Evolutionary conservation across 331 rosid species (phyloP).

Genomic region (Spiraea crenata): DNA sequence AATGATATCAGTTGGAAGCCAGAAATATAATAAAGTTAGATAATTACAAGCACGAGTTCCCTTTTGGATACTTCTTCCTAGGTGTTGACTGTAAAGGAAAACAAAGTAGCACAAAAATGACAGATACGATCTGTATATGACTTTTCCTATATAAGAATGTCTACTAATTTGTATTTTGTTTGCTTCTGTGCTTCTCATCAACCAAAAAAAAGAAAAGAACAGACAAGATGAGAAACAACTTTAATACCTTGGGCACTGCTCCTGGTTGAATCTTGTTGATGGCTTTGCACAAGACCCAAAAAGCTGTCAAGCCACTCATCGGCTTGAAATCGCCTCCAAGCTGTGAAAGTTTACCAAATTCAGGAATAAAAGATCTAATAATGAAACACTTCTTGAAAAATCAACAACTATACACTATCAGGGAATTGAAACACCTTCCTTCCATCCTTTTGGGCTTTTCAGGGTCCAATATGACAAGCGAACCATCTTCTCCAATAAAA

Average conservation of each 20-base stretch:
- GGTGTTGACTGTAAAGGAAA: conserved; percentile 34
- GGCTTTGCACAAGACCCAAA: conserved; percentile 72
- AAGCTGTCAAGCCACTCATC: conserved; percentile 74
- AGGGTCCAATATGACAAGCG: conserved; percentile 67
- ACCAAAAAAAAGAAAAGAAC: no score
- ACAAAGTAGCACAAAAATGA: not conserved
- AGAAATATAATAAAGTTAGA: no score
- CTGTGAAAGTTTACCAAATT: conserved; percentile 31
- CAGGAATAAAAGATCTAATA: not conserved
- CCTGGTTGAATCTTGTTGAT: conserved; percentile 93
- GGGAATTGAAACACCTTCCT: conserved; percentile 61
- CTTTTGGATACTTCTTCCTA: not conserved
- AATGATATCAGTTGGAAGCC: no score
- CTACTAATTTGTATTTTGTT: not conserved
- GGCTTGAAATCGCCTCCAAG: conserved; percentile 88
- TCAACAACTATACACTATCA: not conserved
- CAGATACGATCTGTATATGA: not conserved
- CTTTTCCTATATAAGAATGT: not conserved
- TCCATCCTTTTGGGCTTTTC: conserved; percentile 57
- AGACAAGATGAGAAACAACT: no score
- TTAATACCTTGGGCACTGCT: conserved; percentile 69
- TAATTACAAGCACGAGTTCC: no score
- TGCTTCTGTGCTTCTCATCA: no score
- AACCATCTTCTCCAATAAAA: conserved; percentile 80
- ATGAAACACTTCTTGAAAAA: not conserved